Conservation (phyloP, 2,329 filamentous ascomycete genomes). For the Microsporum ferrugineum region DNA sequence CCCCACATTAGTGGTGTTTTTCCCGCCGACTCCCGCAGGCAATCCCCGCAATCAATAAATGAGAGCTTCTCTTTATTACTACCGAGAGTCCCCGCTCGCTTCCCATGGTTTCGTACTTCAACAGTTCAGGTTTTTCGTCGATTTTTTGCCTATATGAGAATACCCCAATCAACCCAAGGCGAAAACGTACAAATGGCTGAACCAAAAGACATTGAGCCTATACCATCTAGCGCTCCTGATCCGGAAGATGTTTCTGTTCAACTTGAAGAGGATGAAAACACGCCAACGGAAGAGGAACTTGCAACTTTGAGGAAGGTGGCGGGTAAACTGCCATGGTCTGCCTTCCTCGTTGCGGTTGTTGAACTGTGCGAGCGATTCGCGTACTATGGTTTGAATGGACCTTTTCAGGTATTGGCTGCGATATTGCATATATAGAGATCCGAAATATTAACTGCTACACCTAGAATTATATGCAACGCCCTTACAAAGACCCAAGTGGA, state of each 20-base stretch:
- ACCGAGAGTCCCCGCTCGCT: background rate
- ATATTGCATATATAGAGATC: background rate
- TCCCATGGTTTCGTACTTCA: background rate
- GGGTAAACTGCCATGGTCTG: slow-evolving; percentile 44
- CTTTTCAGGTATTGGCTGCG: slow-evolving; percentile 30
- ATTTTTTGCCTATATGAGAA: background rate
- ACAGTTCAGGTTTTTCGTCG: background rate
- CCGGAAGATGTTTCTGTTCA: background rate
- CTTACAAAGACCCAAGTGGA: slow-evolving; percentile 26
- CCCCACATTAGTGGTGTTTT: background rate
- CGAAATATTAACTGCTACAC: background rate
- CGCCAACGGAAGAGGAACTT: slow-evolving; percentile 43
- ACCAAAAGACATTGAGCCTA: background rate
- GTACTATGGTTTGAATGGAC: slow-evolving; percentile 44
- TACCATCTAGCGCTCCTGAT: background rate
- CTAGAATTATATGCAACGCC: slow-evolving; percentile 43
- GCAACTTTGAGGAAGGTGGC: slow-evolving; percentile 41
- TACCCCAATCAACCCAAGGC: background rate
- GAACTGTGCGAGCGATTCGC: slow-evolving; percentile 49
- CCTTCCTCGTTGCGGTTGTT: slow-evolving; percentile 46
- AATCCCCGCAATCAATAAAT: background rate
- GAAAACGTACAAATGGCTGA: background rate
- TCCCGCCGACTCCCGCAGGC: background rate
- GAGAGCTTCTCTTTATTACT: background rate
- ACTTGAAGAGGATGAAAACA: slow-evolving; percentile 19